Evolutionary conservation across 2,329 filamentous ascomycete species (phyloP), one percentile per base, ranked within the genome.

Genomic region (Penicillium digitatum): DNA sequence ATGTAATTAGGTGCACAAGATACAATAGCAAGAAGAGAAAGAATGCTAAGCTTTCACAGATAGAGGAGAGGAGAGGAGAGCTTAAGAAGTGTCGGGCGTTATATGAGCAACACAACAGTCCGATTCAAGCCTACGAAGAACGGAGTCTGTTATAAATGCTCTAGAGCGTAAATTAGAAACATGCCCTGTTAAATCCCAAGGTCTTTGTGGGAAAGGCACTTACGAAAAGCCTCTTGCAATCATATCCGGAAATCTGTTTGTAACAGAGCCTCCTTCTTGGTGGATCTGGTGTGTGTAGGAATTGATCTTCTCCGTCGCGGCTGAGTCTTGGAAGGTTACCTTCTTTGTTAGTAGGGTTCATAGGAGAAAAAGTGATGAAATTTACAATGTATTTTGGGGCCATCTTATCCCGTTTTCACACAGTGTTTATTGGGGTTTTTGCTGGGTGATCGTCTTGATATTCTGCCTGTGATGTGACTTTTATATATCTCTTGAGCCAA

Each of bases 281-380:
- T 54, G 38, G 2, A 54, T 51, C 2, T 54, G 20, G 1, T 38
- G 32, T 8, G 51, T 45, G 39, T 39, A 54, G 18, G 3, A 18
- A 39, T 54, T 54, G 39, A 54, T 51, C 14, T 54, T 26, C 26
- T 50, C 52, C 5, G 46, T 54, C 3, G 52, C 22, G 5, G 46
- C 52, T 14, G 52, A 54, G 24, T 54, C 52, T 16, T 18, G 38
- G 10, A 54, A 54, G n/a, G 46, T 54, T 39, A 54, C 32, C 52
- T 54, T 42, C 0, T 8, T 32, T 10, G 32, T 54, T 26, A 54
- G 38, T 39, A 14, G 20, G 26, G 10, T 12, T 9, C 9, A n/a
- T 22, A 16, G n/a, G 14, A 11, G 9, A 32, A 7, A 34, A 22
- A 1, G 9, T 1, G 5, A 24, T 24, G 1, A 7, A 1, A 14